phyloP scores from a whole-genome alignment of 2,329 filamentous ascomycete species.

The Alternaria arborescens region DNA sequence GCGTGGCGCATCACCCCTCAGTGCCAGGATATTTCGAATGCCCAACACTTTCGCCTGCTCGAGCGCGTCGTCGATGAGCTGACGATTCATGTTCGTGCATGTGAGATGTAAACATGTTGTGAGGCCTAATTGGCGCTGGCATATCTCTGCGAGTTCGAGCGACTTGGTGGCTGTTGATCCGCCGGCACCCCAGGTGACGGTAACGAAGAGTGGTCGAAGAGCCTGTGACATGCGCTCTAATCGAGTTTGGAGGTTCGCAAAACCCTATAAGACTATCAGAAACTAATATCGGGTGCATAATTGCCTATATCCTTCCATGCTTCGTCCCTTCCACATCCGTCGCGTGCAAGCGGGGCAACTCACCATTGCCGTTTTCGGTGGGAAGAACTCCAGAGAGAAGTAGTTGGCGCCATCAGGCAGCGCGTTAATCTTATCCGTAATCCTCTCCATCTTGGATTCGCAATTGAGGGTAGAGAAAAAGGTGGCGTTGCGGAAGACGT shows the following conservation, averaged over 20 bases:
- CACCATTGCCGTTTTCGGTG: slow-evolving; percentile 92
- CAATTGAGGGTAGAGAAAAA: slow-evolving; percentile 3
- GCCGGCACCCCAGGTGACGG: slow-evolving; percentile 96
- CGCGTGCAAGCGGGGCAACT: slow-evolving; percentile 40
- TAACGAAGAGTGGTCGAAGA: slow-evolving; percentile 91
- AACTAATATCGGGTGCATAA: not conserved
- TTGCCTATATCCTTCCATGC: not conserved
- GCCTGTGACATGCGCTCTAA: slow-evolving; percentile 94
- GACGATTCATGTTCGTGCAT: slow-evolving; percentile 95
- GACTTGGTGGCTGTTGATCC: slow-evolving; percentile 91
- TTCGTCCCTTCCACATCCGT: not conserved
- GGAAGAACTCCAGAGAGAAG: slow-evolving; percentile 99
- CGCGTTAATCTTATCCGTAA: slow-evolving; percentile 93
- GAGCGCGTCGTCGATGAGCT: slow-evolving; percentile 84
- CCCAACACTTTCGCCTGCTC: slow-evolving; percentile 90
- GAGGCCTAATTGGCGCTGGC: slow-evolving; percentile 87
- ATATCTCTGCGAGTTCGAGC: slow-evolving; percentile 92
- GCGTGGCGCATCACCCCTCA: slow-evolving; percentile 89
- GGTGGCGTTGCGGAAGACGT: slow-evolving; percentile 21
- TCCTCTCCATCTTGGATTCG: slow-evolving; percentile 62
- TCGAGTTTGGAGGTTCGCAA: slow-evolving; percentile 90
- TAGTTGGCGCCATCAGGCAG: slow-evolving; percentile 82
- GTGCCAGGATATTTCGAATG: slow-evolving; percentile 90
- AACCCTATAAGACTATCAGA: slow-evolving; percentile 65
- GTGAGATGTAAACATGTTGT: slow-evolving; percentile 97